A percentile compares a stretch with the other conserved stretches of the same genome.
These are phyloP conservation scores for Ustilago trichophora DNA, from an alignment of 1,284 basidiomycete species.

Conservation along the genomic window DNA sequence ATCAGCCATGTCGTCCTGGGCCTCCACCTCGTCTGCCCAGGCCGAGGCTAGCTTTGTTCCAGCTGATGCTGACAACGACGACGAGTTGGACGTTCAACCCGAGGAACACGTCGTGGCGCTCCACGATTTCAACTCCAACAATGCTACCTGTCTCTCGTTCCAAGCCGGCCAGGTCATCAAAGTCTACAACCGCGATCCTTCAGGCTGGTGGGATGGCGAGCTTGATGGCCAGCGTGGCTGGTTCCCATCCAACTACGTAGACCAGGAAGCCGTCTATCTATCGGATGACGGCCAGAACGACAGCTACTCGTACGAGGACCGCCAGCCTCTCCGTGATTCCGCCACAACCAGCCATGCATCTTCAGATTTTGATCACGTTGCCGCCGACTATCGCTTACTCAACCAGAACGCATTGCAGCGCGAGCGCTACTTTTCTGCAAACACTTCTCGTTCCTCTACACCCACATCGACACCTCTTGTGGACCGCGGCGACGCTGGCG, in stretches of 20 bases:
- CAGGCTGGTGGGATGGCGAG: conserved; percentile 99
- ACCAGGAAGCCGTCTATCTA: conserved; percentile 46
- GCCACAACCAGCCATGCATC: conserved; percentile 10
- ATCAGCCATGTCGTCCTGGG: conserved; percentile 18
- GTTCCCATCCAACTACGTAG: conserved; percentile 83
- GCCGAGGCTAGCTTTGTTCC: conserved; percentile 17
- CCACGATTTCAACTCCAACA: conserved; percentile 64
- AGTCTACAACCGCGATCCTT: conserved; percentile 83
- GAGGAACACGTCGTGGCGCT: conserved; percentile 66
- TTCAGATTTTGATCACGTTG: conserved; percentile 23
- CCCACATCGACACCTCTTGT: conserved; percentile 29
- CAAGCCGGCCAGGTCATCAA: conserved; percentile 87
- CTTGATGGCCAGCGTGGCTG: conserved; percentile 77
- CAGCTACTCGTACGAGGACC: conserved; percentile 29
- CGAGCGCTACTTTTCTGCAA: conserved; percentile 35
- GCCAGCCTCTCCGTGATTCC: conserved; percentile 11
- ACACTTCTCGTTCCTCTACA: conserved; percentile 41
- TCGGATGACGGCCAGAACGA: conserved; percentile 32
- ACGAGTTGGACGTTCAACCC: conserved; percentile 25
- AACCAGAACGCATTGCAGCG: background rate
- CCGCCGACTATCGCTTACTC: conserved; percentile 10
- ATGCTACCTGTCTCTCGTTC: conserved; percentile 80
- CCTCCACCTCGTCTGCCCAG: conserved; percentile 19
- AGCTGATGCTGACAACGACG: conserved; percentile 10
- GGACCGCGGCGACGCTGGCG: conserved; percentile 35